Evolutionary conservation across 139 green algal species (phyloP), one percentile per base, ranked within the genome.

Genomic region (Eudorina sp.): DNA sequence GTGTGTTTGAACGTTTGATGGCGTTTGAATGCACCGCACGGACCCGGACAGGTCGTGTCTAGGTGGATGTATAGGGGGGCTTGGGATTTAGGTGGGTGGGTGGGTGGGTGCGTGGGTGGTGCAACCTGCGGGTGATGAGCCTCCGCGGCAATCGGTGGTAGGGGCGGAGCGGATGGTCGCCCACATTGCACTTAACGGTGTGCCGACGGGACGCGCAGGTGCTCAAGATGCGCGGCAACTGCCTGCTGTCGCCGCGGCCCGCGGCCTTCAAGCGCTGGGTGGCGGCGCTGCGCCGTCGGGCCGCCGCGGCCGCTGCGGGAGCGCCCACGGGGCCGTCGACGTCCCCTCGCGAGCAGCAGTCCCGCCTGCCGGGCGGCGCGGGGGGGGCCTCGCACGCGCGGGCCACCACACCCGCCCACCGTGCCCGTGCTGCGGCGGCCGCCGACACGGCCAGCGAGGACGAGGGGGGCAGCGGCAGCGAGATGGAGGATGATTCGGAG

Each of bases 221-320:
- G 46, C 31, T 88, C 4, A 88, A 88, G 66, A 46, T 88, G 19
- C 51, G 69, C 2, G 83, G 83, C 38, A 88, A 88, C 48, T 58
- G 38, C n/a, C 68, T 88, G 16, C 1, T 40, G 9, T 69, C 83
- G 1, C 83, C 83, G 1, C 48, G 62, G 36, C 66, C 83, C 2
- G 14, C 38, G 0, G 81, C 64, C 23, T 87, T 87, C 43, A 87
- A 87, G 68, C n/a, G 51, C 34, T 88, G 68, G 83, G 31, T 48
- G 4, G 0, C 29, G 0, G 0, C 1, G 0, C 36, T 88, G 5
- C 48, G 68, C 34, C 11, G 66, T 48, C 38, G 36, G 21, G 14
- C 62, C 64, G 83, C 68, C 18, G 36, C 46, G 4, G 79, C 23
- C 4, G 40, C 53, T 40, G 75, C 31, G 46, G 31, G 31, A 29